Evolutionary conservation across 345 rosid species (phyloP).

Genomic region (Diplotaxis tenuifolia): DNA sequence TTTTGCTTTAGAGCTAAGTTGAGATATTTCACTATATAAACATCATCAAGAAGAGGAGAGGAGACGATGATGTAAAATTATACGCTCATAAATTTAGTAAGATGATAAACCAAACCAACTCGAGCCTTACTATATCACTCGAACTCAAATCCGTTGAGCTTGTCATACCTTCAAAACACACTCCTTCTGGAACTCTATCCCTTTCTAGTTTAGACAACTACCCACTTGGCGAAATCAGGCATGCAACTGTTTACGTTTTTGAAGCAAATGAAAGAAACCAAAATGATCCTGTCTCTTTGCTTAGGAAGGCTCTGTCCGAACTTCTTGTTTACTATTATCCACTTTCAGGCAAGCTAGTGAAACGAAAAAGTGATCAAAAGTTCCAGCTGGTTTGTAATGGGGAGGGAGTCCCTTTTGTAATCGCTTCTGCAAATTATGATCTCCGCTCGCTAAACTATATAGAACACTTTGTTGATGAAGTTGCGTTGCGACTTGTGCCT

Average conservation of each 20-base stretch:
- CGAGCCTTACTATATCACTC: conserved; percentile 2
- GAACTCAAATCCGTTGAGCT: background rate
- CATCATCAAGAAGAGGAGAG: too few relatives aligned
- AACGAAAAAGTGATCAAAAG: conserved; percentile 29
- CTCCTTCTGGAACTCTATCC: conserved; percentile 34
- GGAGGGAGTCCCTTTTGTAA: background rate
- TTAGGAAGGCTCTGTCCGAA: conserved; percentile 48
- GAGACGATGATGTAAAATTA: background rate
- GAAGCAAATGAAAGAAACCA: conserved; percentile 15
- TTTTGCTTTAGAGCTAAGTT: too few relatives aligned
- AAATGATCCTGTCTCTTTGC: conserved; percentile 14
- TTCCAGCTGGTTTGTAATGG: conserved; percentile 31
- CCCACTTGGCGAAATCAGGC: conserved; percentile 26
- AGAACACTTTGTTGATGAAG: background rate
- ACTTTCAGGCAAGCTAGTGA: conserved; percentile 47
- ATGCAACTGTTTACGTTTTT: conserved; percentile 40
- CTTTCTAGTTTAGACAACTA: conserved; percentile 45
- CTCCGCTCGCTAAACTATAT: background rate
- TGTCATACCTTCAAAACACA: conserved; percentile 44
- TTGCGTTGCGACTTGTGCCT: background rate
- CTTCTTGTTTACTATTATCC: conserved; percentile 48
- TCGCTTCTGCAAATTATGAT: background rate
- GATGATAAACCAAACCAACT: background rate
- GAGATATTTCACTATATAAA: too few relatives aligned
- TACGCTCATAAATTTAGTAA: background rate